Base-by-base conservation (phyloP, 441 rosid genomes). In the Erysimum pusillum region DNA sequence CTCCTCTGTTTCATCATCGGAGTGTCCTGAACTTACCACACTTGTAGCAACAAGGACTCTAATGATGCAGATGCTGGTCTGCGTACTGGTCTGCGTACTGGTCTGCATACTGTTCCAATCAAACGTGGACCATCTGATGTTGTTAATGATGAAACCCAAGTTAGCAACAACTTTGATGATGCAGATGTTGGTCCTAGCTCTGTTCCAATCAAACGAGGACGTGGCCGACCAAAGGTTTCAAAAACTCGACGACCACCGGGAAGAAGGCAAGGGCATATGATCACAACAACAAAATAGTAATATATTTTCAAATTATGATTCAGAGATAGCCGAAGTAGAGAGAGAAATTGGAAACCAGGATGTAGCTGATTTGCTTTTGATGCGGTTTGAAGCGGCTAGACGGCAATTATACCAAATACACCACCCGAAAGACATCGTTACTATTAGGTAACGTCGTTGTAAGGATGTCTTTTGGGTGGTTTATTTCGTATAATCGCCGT, bases 1-100 rank as follows among this genome's bases (percentile, higher is more conserved):
- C 18, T 87, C 91, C 22, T 89, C 83, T 2, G 78, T 87, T 72
- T 81, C 82, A 53, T 88, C 94, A 32, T 84, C 91, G 28, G 87
- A 89, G 14, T 84, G 89, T n/a, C 91, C 90, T 1, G 96, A 85
- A 1, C 92, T 79, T 22, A 94, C 91, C 34, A 89, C 85, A 79
- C 97, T 87, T 12, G 88, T 72, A 4, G 94, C 52, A 48, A 17
- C 22, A 17, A 48, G 2, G 10, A 48, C 10, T 48, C 22, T 9
- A 8, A 17, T 17, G 10, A 15, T 9, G 11, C 5, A 3, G 11
- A 1, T 48, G 22, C 22, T 9, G 53, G 53, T 7, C 12, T 18
- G 3, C 15, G 22, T 17, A 17, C 22, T 48, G n/a, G n/a, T n/a
- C n/a, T n/a, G n/a, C n/a, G n/a, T n/a, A n/a, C n/a, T n/a, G n/a